These are phyloP conservation scores for Tetrahymena borealis DNA, from an alignment of 73 alveolate genomes.

Conservation along the genomic window DNA sequence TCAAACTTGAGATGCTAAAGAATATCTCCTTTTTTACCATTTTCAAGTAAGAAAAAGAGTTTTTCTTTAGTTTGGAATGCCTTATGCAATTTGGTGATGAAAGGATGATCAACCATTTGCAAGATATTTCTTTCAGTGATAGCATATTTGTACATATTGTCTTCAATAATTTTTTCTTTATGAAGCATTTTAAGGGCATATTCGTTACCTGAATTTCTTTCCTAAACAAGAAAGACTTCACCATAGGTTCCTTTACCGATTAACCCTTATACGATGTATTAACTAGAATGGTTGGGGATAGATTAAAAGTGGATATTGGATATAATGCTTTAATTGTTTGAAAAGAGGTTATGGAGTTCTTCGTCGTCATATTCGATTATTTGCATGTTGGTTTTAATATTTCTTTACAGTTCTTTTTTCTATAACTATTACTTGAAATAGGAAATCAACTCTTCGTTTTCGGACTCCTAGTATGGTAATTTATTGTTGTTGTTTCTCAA, in stretches of 20 bases:
- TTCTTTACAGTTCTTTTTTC: neutral
- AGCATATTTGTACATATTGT: conserved; percentile 85
- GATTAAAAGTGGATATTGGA: neutral
- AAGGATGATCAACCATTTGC: conserved; percentile 83
- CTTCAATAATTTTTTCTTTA: conserved; percentile 84
- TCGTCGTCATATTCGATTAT: neutral
- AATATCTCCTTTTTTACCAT: conserved; percentile 86
- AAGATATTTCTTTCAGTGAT: conserved; percentile 91
- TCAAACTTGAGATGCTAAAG: conserved; percentile 72
- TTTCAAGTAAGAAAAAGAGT: conserved; percentile 82
- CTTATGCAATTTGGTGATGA: conserved; percentile 79
- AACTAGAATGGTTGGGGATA: neutral
- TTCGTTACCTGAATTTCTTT: conserved; percentile 61
- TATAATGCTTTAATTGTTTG: neutral
- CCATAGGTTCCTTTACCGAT: conserved; percentile 91
- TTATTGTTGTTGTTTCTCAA: neutral
- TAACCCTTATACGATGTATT: neutral
- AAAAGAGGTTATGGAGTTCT: neutral
- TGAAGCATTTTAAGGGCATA: conserved; percentile 93
- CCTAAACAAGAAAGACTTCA: conserved; percentile 84
- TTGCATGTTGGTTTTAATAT: neutral
- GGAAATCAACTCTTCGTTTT: neutral
- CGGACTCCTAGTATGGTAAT: neutral
- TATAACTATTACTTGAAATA: neutral
- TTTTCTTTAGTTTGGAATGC: conserved; percentile 92